Evolutionary conservation across 2,329 filamentous ascomycete species (phyloP).

Genomic region (Periglandula ipomoeae): DNA sequence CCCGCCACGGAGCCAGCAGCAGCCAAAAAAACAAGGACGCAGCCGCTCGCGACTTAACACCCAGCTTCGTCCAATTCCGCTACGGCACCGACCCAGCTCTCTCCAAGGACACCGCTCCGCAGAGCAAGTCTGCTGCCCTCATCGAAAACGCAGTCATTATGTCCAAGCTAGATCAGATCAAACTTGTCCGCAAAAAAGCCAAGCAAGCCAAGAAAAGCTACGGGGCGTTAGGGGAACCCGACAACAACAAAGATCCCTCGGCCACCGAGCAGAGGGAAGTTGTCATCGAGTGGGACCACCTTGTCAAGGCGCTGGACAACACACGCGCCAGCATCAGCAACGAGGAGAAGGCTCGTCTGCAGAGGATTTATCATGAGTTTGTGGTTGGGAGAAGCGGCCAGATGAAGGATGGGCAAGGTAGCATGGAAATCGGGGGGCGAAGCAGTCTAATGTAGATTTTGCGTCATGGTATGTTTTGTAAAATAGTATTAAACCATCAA

Average conservation of each 20-base stretch:
- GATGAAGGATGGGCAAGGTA: slow-evolving; percentile 87
- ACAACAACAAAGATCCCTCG: slow-evolving; percentile 10
- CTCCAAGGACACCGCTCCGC: slow-evolving; percentile 31
- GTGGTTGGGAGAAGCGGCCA: slow-evolving; percentile 87
- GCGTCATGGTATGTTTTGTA: not conserved
- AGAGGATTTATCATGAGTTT: slow-evolving; percentile 85
- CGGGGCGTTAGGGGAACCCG: slow-evolving; percentile 14
- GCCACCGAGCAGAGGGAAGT: slow-evolving; percentile 52
- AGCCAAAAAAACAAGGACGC: slow-evolving; percentile 12
- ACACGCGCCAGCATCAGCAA: slow-evolving; percentile 77
- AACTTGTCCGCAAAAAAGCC: slow-evolving; percentile 50
- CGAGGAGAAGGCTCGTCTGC: slow-evolving; percentile 65
- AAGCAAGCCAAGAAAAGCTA: slow-evolving; percentile 24
- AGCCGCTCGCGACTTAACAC: slow-evolving; percentile 21
- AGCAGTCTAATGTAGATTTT: slow-evolving; percentile 88
- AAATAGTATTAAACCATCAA: not conserved
- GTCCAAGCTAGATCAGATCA: slow-evolving; percentile 74
- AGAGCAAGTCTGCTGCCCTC: slow-evolving; percentile 45
- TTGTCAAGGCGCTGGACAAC: slow-evolving; percentile 64
- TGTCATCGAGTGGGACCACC: slow-evolving; percentile 74
- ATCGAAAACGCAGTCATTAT: slow-evolving; percentile 71
- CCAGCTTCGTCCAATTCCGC: slow-evolving; percentile 72
- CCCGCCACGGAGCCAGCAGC: slow-evolving; percentile 25
- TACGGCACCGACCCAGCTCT: slow-evolving; percentile 54
- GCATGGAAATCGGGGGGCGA: slow-evolving; percentile 83